Evolutionary conservation across 2,329 filamentous ascomycete genomes (phyloP).

Genomic region (Aspergillus bombycis): DNA sequence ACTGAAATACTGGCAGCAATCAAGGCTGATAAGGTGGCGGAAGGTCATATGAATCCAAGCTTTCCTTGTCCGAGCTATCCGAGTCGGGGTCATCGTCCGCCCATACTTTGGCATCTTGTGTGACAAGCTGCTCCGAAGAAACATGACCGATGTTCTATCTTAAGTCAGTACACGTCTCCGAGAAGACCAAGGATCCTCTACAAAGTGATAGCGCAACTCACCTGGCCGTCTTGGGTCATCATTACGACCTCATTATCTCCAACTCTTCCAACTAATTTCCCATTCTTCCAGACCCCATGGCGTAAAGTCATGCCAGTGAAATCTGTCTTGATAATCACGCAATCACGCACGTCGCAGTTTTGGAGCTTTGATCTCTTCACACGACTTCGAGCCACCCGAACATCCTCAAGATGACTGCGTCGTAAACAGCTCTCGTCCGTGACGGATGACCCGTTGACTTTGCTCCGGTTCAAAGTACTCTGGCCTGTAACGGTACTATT

Average conservation of each 20-base stretch:
- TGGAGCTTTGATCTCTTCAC: constrained; percentile 16
- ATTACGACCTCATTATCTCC: constrained; percentile 20
- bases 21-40: constrained; percentile 10
- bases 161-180: not conserved
- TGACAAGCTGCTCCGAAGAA: constrained; percentile 1
- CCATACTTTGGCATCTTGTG: constrained; percentile 4
- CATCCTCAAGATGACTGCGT: constrained; percentile 18
- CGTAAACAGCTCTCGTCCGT: constrained; percentile 15
- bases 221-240: constrained; percentile 10
- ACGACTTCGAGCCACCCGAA: constrained; percentile 12
- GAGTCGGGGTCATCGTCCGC: constrained; percentile 1
- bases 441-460: constrained; percentile 17
- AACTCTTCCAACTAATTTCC: constrained; percentile 25
- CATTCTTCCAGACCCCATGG: constrained; percentile 31
- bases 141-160: not conserved
- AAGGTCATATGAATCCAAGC: not conserved
- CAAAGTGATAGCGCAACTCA: constrained; percentile 9
- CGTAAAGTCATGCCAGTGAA: constrained; percentile 29
- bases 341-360: constrained; percentile 28
- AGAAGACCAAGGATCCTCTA: not conserved
- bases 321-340: constrained; percentile 22
- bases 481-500: constrained; percentile 19
- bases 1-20: not conserved
- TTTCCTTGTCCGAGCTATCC: constrained; percentile 7
- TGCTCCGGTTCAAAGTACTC: constrained; percentile 16